A percentile compares a stretch with the other conserved stretches of the same genome.
phyloP scores from a whole-genome alignment of 2,329 filamentous ascomycete genomes.

The Myriosclerotinia scirpicola region DNA sequence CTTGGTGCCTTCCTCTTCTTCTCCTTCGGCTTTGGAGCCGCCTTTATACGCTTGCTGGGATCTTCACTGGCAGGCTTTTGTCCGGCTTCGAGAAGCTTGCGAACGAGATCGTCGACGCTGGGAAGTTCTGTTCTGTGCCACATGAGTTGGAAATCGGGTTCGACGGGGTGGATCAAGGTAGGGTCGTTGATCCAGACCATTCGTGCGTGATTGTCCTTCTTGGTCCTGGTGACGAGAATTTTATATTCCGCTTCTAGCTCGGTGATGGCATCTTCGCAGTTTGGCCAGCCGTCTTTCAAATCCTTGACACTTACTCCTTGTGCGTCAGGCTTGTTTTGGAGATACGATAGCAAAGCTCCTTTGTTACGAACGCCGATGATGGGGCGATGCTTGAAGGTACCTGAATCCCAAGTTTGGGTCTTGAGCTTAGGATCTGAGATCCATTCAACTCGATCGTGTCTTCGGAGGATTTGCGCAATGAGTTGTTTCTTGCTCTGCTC shows the following conservation, averaged over 20 bases:
- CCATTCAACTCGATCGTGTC: conserved; percentile 60
- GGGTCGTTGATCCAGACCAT: conserved; percentile 90
- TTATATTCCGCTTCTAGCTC: conserved; percentile 75
- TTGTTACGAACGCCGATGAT: conserved; percentile 79
- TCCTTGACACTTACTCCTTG: conserved; percentile 83
- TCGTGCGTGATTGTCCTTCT: conserved; percentile 84
- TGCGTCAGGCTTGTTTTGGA: conserved; percentile 79
- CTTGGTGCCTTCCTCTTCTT: conserved; percentile 42
- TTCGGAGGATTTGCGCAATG: conserved; percentile 67
- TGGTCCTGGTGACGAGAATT: conserved; percentile 82
- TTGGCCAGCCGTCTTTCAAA: conserved; percentile 92
- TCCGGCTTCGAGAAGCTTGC: conserved; percentile 43
- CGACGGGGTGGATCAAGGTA: conserved; percentile 70
- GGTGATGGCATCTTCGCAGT: conserved; percentile 76
- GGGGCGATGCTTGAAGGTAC: conserved; percentile 81
- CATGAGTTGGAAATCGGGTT: conserved; percentile 77
- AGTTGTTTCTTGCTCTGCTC: conserved; percentile 61
- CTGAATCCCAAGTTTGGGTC: conserved; percentile 64
- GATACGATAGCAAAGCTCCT: conserved; percentile 73
- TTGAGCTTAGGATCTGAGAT: conserved; percentile 58
- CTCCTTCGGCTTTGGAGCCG: conserved; percentile 41
- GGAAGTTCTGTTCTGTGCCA: conserved; percentile 80
- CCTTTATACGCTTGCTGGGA: conserved; percentile 42
- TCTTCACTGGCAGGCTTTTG: conserved; percentile 44
- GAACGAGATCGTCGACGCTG: conserved; percentile 43